Evolutionary conservation across 2,329 filamentous ascomycete genomes (phyloP).

Genomic region (Samsoniella hepiali): DNA sequence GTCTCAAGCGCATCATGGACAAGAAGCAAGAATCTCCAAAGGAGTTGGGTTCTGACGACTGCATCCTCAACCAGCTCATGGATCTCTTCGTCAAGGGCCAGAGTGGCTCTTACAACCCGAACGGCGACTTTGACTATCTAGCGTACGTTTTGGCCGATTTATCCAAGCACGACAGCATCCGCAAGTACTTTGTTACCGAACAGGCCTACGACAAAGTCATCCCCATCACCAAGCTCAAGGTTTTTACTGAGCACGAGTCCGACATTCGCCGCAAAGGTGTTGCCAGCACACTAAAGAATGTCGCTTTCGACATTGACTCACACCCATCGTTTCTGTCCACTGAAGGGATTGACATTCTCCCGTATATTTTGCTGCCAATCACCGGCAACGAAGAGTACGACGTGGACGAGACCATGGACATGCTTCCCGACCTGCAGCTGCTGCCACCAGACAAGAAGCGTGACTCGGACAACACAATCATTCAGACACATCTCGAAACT

Average conservation of each 20-base stretch:
- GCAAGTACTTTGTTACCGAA: constrained; percentile 68
- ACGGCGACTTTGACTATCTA: constrained; percentile 87
- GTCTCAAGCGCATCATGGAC: constrained; percentile 64
- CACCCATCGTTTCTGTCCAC: constrained; percentile 70
- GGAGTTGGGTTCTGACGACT: constrained; percentile 66
- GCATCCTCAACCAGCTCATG: constrained; percentile 84
- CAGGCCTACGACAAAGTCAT: constrained; percentile 78
- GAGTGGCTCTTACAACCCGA: constrained; percentile 75
- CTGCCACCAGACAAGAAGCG: constrained; percentile 85
- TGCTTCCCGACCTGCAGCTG: constrained; percentile 88
- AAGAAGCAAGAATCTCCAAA: constrained; percentile 67
- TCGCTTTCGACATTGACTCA: constrained; percentile 74
- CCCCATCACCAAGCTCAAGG: constrained; percentile 87
- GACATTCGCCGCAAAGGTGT: constrained; percentile 85
- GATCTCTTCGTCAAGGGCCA: constrained; percentile 95
- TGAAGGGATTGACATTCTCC: constrained; percentile 74
- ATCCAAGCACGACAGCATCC: constrained; percentile 72
- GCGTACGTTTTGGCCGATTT: constrained; percentile 93
- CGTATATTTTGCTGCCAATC: constrained; percentile 84
- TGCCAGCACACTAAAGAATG: constrained; percentile 93
- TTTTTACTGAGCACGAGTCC: constrained; percentile 89
- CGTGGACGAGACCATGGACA: constrained; percentile 78
- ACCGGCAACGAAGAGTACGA: constrained; percentile 85
- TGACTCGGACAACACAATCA: constrained; percentile 71
- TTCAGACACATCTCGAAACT: constrained; percentile 87